Base-by-base conservation (phyloP, 2,329 filamentous ascomycete species). In the Epichloe baconii region DNA sequence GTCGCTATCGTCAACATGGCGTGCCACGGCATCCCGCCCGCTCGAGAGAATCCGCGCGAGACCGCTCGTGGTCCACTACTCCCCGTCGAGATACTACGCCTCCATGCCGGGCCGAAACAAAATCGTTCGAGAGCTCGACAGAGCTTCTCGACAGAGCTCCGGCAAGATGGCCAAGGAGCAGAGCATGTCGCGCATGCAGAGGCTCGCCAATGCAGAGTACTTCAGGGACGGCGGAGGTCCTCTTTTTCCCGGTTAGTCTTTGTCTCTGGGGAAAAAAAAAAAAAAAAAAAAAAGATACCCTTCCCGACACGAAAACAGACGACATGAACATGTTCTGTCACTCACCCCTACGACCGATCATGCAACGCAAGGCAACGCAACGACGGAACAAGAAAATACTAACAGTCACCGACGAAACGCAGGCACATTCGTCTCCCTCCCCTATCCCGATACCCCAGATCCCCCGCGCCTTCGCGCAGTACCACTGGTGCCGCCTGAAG, bases 341-440 rank as follows among this genome's bases (percentile, higher is more conserved):
- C 7, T 8, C 26, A 31, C 7, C 7, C 26, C 26, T 31, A 3
- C 26, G 26, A 31, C 10, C 3, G 23, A 26, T 26, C 23, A 8
- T 26, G 23, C 23, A 23, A 26, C 2, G 23, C 23, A 26, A 3
- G 2, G 26, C 26, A 31, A 31, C 26, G 26, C 26, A 31, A 31
- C 26, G 26, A 10, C 26, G 26, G 26, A 31, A 37, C 31, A 36
- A 31, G 37, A 19, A 50, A n/a, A 5, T 19, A 36, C 17, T 31
- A 4, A 15, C 17, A 6, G 46, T 21, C 26, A 5, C 1, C 38
- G 2, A 8, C 37, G 2, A 5, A 14, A 35, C 37, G 14, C 8
- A 77, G 75, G 69, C 55, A 76, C 74, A n/a, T 73, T 78, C 50
- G 61, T 77, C 44, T 55, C 71, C 15, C 63, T 75, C 10, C 69